Evolutionary conservation across 2,329 filamentous ascomycete genomes (phyloP).

Genomic region (Aspergillus oerlinghausenensis): DNA sequence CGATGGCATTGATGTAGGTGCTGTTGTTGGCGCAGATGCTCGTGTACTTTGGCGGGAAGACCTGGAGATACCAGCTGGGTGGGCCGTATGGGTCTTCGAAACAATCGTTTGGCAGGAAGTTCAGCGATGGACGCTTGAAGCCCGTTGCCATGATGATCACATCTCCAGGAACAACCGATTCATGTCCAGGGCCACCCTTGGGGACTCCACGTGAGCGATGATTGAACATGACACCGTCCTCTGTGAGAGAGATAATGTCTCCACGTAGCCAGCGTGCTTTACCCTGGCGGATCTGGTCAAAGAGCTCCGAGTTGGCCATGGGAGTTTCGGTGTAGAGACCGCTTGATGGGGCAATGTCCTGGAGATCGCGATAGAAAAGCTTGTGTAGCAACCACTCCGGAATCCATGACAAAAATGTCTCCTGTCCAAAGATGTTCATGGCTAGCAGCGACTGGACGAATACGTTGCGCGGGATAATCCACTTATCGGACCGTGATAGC

Average conservation of each 20-base stretch:
- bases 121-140: constrained; percentile 67
- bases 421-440: constrained; percentile 73
- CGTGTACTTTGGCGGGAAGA: constrained; percentile 70
- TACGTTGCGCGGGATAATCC: constrained; percentile 79
- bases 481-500: constrained; percentile 74
- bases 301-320: constrained; percentile 80
- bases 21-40: constrained; percentile 77
- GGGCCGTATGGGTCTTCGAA: constrained; percentile 70
- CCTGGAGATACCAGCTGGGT: constrained; percentile 85
- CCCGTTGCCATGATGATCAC: constrained; percentile 81
- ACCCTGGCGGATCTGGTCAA: constrained; percentile 67
- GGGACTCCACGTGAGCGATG: constrained; percentile 67
- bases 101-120: constrained; percentile 68
- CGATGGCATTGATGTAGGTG: constrained; percentile 76
- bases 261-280: constrained; percentile 75
- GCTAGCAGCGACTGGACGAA: constrained; percentile 69
- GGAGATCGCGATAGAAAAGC: constrained; percentile 78
- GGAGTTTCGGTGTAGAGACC: constrained; percentile 80
- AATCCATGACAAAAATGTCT: constrained; percentile 71
- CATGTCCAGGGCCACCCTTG: constrained; percentile 66
- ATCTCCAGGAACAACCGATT: constrained; percentile 65
- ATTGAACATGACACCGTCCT: constrained; percentile 65
- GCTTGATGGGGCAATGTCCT: constrained; percentile 64
- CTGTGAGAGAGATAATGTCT: constrained; percentile 65
- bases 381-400: constrained; percentile 70